Evolutionary conservation across 2,329 filamentous ascomycete species (phyloP), one percentile per base, ranked within the genome.

Genomic region (Alternaria alternata): DNA sequence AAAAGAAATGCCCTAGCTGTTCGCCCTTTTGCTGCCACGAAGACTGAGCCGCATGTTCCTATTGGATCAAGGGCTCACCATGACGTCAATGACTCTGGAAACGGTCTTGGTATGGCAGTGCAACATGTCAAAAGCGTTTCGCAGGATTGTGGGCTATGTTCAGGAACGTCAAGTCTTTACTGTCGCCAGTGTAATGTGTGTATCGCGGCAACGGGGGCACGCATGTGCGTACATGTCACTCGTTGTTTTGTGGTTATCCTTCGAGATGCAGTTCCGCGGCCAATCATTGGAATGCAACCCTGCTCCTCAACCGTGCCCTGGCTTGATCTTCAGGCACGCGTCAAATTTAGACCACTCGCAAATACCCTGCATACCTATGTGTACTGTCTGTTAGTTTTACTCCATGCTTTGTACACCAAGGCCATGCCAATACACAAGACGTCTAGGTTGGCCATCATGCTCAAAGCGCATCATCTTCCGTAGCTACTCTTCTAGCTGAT

Each of bases 61-160:
- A 59, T 55, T 59, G 56, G 56, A 42, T 60, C 57, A 22, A 44
- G 20, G 39, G 32, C 20, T 57, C 53, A 51, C 46, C 24, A 47
- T 60, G 57, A 60, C 57, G 57, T 60, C 57, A 60, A 60, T 20
- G 57, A 60, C 53, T 51, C n/a, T 34, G 8, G 24, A 26, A 54
- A 26, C 34, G n/a, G 39, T 28, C 53, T 47, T 60, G 46, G 51
- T 58, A 55, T 49, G 28, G 36, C 28, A 42, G 43, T 49, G 36
- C 42, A 24, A 43, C 20, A 38, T 26, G 8, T 32, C 32, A 12
- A 49, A 48, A n/a, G 1, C 11, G 14, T 7, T 24, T 24, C 18
- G 5, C 14, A 22, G 46, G 18, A 24, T n/a, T 48, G 4, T 24
- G 18, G 20, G 18, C 7, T 16, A 34, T 30, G 46, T 16, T 22